phyloP scores from a whole-genome alignment of 177 flowering plant species.

The Tripterygium wilfordii region DNA sequence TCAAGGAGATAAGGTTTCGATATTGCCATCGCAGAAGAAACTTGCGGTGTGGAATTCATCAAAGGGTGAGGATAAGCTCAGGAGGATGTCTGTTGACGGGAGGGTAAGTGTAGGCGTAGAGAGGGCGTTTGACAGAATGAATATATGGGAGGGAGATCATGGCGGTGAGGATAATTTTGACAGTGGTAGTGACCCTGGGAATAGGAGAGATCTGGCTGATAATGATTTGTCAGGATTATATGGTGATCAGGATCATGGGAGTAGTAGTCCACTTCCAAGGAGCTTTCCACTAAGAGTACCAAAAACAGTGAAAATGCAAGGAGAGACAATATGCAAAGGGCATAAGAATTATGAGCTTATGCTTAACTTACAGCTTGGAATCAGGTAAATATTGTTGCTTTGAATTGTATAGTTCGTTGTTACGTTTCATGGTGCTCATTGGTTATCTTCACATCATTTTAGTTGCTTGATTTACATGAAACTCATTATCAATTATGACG shows the following conservation, averaged over 20 bases:
- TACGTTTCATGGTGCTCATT: too few relatives aligned
- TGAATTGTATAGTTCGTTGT: neutral
- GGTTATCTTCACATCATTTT: too few relatives aligned
- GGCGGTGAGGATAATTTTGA: neutral
- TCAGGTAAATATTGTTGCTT: slow-evolving; percentile 40
- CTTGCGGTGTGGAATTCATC: slow-evolving; percentile 47
- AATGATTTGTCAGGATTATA: slow-evolving; percentile 17
- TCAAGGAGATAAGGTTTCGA: slow-evolving; percentile 32
- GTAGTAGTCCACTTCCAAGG: slow-evolving; percentile 11
- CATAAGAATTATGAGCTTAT: slow-evolving; percentile 80
- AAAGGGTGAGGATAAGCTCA: slow-evolving; percentile 33
- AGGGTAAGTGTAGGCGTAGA: slow-evolving; percentile 30
- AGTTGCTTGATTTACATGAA: neutral
- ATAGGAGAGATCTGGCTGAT: slow-evolving; percentile 17
- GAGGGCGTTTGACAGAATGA: slow-evolving; percentile 24
- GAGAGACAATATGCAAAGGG: slow-evolving; percentile 58
- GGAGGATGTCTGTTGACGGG: slow-evolving; percentile 49
- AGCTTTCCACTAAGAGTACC: slow-evolving; percentile 29
- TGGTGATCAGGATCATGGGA: slow-evolving; percentile 10
- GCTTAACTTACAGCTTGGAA: slow-evolving; percentile 79
- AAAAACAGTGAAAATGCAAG: slow-evolving; percentile 38
- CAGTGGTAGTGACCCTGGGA: slow-evolving; percentile 1
- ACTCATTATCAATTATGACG: neutral
- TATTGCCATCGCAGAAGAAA: slow-evolving; percentile 53
- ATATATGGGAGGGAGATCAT: slow-evolving; percentile 24